Evolutionary conservation across 306 rosid genomes (phyloP), one percentile per base, ranked within the genome.

Genomic region (Pueraria montana): DNA sequence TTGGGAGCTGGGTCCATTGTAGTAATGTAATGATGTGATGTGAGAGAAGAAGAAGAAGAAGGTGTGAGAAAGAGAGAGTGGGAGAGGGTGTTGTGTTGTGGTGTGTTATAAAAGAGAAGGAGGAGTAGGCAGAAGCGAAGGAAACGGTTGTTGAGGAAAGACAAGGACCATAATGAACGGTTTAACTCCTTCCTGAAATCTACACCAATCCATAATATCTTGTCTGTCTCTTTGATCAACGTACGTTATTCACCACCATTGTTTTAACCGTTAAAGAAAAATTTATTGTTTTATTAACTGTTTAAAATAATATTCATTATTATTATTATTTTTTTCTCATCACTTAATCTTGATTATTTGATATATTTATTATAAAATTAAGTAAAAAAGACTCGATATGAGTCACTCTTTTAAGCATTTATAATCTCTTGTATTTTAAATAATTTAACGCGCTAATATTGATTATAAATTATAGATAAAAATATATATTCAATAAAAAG

Each of bases 1-100:
- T 70, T 1, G 11, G 74, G 1, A 43, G 10, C 45, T 18, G 71
- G 32, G 76, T 76, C 82, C 91, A 85, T 88, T 17, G 59, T 3
- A 17, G 4, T 56, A 24, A 23, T 3, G 26, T 9, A n/a, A 11
- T 40, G 53, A 23, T 13, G 13, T 3, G 4, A 26, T 4, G 38
- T 14, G n/a, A 26, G 49, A 1, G n/a, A 23, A n/a, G n/a, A 9
- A 21, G 2, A 6, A 14, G 7, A 8, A 21, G 55, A 36, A 49
- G 0, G 4, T 0, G 49, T 2, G 55, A 58, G 43, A 8, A 6
- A 38, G 2, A 1, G 10, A 38, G 11, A 38, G 10, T 6, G 11
- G 4, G 43, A 38, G 43, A 38, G 43, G 10, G 4, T 26, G 26
- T 59, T 1, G 14, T 32, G 12, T 0, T 63, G 4, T 10, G n/a